Evolutionary conservation across 1,284 basidiomycete genomes (phyloP).

Genomic region (Rhodotorula glutinis): DNA sequence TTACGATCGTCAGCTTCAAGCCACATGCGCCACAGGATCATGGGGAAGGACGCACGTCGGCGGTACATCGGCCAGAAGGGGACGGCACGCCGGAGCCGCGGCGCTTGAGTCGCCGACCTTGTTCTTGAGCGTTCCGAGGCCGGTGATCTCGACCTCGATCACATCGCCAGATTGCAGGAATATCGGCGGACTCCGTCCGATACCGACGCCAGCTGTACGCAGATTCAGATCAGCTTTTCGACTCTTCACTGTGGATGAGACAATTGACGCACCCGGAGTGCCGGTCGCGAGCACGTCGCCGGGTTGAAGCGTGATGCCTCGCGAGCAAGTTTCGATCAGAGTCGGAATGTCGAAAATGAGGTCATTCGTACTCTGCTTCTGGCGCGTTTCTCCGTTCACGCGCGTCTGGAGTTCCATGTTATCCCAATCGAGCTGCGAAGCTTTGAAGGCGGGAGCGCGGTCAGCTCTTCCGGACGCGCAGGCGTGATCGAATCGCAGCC

Average conservation of each 20-base stretch:
- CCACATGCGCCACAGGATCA: too few relatives aligned
- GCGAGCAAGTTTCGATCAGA: slow-evolving; percentile 46
- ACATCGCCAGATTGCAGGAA: slow-evolving; percentile 47
- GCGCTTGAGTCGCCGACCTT: background rate
- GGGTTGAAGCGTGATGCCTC: slow-evolving; percentile 47
- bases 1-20: too few relatives aligned
- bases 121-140: slow-evolving; percentile 43
- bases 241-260: too few relatives aligned
- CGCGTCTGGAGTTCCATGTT: slow-evolving; percentile 44
- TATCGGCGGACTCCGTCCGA: slow-evolving; percentile 39
- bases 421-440: slow-evolving; percentile 40
- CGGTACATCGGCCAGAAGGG: background rate
- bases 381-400: slow-evolving; percentile 47
- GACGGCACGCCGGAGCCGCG: slow-evolving; percentile 1
- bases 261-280: slow-evolving; percentile 15
- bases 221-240: background rate
- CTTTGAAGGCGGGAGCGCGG: background rate
- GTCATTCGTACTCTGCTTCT: slow-evolving; percentile 44
- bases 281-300: slow-evolving; percentile 39
- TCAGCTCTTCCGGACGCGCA: background rate
- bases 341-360: slow-evolving; percentile 49
- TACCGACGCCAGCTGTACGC: slow-evolving; percentile 43
- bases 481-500: too few relatives aligned
- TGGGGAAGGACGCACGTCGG: too few relatives aligned
- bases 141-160: slow-evolving; percentile 45